phyloP scores from a whole-genome alignment of 306 rosid genomes.

The Hippophae rhamnoides region DNA sequence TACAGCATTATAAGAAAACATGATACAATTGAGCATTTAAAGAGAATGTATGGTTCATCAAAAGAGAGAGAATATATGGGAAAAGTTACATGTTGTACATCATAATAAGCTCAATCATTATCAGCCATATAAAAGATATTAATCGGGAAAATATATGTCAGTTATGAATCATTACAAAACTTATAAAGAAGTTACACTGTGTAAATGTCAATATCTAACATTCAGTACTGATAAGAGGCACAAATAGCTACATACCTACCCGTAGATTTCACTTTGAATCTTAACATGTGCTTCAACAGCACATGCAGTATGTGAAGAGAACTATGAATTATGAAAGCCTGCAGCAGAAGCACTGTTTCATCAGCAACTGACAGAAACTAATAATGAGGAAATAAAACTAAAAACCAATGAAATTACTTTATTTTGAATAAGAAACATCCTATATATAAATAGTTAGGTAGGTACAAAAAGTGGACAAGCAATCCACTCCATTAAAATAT shows the following conservation, averaged over 20 bases:
- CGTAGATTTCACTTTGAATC: conserved; percentile 32
- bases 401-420: no score
- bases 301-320: conserved; percentile 51
- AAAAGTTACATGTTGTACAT: background rate
- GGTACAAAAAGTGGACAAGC: no score
- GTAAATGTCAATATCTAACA: background rate
- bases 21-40: no score
- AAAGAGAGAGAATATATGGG: background rate
- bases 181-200: no score
- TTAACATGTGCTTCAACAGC: conserved; percentile 54
- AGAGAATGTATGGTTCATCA: no score
- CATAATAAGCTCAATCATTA: background rate
- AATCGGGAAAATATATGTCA: background rate
- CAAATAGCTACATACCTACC: conserved; percentile 46
- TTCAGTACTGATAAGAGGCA: background rate
- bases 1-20: no score
- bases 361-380: conserved; percentile 13
- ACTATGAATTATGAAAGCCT: conserved; percentile 60
- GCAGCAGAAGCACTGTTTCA: conserved; percentile 19
- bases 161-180: background rate
- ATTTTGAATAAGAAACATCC: no score
- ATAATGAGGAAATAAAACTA: background rate
- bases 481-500: no score
- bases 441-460: no score
- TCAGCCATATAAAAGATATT: background rate